A percentile compares a stretch with the other conserved stretches of the same genome.
Conservation (phyloP, 148 eudicot genomes). For the Beta vulgaris region DNA sequence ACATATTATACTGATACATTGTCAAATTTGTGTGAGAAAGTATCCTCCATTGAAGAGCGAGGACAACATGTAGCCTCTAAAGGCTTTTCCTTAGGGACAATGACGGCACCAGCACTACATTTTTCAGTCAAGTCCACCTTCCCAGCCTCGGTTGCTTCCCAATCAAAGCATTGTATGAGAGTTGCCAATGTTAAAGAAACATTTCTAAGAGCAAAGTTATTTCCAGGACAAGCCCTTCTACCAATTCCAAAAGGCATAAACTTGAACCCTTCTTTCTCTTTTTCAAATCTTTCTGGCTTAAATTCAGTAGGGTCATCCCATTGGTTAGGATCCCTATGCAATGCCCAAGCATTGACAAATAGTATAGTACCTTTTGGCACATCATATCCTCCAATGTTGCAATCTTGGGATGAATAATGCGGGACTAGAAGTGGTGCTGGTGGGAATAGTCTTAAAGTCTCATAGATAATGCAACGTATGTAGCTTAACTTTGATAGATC, state of each 20-base stretch:
- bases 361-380: constrained; percentile 29
- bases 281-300: constrained; percentile 33
- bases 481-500: constrained; percentile 25
- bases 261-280: constrained; percentile 24
- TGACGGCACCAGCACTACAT: neutral
- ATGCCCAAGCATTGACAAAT: constrained; percentile 32
- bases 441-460: constrained; percentile 32
- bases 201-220: constrained; percentile 27
- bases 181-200: constrained; percentile 22
- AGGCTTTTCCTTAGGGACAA: constrained; percentile 25
- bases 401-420: constrained; percentile 27
- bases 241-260: constrained; percentile 37
- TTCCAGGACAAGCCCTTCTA: constrained; percentile 32
- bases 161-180: constrained; percentile 35
- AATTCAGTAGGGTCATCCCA: constrained; percentile 31
- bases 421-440: constrained; percentile 29
- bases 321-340: constrained; percentile 24
- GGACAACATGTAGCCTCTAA: constrained; percentile 17
- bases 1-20: no score
- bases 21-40: constrained; percentile 11
- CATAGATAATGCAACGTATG: constrained; percentile 25
- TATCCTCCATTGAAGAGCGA: constrained; percentile 15
- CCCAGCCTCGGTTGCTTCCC: constrained; percentile 14
- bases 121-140: constrained; percentile 20
- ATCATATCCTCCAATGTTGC: constrained; percentile 30